Evolutionary conservation across 768 basidiomycete species (phyloP).

Genomic region (Galerina sulciceps): DNA sequence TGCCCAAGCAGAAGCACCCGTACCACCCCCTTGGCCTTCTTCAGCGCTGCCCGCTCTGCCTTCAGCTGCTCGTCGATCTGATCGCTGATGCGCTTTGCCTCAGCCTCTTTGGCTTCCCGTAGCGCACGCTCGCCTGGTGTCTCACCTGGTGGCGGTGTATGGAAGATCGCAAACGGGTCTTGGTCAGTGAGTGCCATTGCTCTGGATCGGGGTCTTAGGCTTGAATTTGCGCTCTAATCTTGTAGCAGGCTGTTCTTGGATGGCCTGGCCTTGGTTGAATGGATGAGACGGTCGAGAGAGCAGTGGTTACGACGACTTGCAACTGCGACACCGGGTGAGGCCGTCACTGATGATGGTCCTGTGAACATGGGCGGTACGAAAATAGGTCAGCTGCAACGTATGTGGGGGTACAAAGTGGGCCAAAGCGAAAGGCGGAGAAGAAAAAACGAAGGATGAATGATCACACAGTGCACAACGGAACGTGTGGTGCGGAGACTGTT

Average conservation of each 20-base stretch:
- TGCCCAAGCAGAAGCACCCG: constrained; percentile 62
- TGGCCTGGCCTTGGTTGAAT: background rate
- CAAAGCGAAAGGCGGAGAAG: background rate
- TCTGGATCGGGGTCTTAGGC: no score
- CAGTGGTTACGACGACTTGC: background rate
- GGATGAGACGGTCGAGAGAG: background rate
- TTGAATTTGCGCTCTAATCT: background rate
- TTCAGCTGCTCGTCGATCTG: constrained; percentile 61
- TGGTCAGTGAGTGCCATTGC: constrained; percentile 24
- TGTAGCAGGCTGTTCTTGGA: background rate
- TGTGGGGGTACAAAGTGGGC: background rate
- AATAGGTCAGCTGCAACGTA: background rate
- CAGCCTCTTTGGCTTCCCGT: constrained; percentile 43
- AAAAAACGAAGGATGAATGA: no score
- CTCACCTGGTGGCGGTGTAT: constrained; percentile 63
- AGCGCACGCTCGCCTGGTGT: constrained; percentile 46
- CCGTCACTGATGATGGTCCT: background rate
- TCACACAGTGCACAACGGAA: no score
- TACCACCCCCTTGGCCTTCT: constrained; percentile 49
- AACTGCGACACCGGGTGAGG: background rate
- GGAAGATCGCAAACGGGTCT: constrained; percentile 65
- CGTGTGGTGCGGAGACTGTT: no score
- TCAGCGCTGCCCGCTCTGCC: constrained; percentile 44
- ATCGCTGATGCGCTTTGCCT: constrained; percentile 62
- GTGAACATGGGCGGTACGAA: background rate